phyloP scores from a whole-genome alignment of 176 grass and related monocot genomes.

The Eleusine indica region DNA sequence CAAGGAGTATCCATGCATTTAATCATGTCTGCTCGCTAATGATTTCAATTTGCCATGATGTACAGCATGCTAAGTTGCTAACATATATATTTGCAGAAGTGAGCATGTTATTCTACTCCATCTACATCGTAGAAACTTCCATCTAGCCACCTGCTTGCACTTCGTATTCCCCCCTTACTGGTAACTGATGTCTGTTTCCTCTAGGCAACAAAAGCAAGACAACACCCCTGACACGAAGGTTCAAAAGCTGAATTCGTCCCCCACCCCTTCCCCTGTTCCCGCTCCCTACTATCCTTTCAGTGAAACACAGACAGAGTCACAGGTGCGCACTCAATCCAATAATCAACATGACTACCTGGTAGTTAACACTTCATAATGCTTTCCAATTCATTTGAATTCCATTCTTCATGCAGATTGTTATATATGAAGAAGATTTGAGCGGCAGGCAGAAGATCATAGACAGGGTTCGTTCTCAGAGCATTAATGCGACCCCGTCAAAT shows the following conservation, averaged over 20 bases:
- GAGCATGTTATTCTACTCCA: background rate
- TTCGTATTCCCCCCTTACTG: conserved; percentile 14
- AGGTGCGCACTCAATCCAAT: conserved; percentile 50
- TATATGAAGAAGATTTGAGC: conserved; percentile 86
- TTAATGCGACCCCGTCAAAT: conserved; percentile 45
- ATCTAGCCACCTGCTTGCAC: conserved; percentile 4
- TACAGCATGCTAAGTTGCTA: background rate
- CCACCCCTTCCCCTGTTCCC: conserved; percentile 5
- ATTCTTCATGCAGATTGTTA: conserved; percentile 52
- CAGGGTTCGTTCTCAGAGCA: conserved; percentile 71
- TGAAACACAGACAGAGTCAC: conserved; percentile 87
- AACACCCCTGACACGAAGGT: conserved; percentile 27
- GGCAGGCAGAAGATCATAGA: conserved; percentile 97
- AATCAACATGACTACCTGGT: conserved; percentile 15
- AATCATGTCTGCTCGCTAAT: conserved; percentile 22
- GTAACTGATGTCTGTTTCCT: conserved; percentile 21
- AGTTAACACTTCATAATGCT: background rate
- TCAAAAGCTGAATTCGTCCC: conserved; percentile 31
- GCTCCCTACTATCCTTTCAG: conserved; percentile 70
- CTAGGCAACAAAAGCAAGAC: conserved; percentile 60
- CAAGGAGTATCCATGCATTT: background rate
- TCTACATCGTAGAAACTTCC: conserved; percentile 2
- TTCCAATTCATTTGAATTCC: conserved; percentile 2
- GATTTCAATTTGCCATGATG: conserved; percentile 17
- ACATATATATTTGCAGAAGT: conserved; percentile 36